Evolutionary conservation across 768 basidiomycete genomes (phyloP).

Genomic region (Mycena epipterygia): DNA sequence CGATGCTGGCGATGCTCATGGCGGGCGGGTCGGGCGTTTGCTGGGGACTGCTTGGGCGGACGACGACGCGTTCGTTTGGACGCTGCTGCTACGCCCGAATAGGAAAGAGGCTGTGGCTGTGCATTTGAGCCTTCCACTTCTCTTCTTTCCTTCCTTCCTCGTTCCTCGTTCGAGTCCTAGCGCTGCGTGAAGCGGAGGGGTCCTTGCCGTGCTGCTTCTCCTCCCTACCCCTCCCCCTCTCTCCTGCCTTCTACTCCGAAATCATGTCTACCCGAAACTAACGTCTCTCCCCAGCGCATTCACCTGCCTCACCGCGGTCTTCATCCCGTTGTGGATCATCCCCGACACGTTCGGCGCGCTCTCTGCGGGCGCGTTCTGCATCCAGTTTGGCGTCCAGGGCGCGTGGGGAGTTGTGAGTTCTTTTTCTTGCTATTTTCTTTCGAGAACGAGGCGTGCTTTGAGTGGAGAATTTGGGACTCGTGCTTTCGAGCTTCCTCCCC

Average conservation of each 20-base stretch:
- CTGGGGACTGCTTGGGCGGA: too few relatives aligned
- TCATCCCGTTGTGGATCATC: conserved; percentile 78
- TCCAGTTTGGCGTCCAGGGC: conserved; percentile 80
- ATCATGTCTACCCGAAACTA: not conserved
- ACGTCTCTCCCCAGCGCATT: conserved; percentile 46
- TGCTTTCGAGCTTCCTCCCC: too few relatives aligned
- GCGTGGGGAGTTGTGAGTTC: conserved; percentile 74
- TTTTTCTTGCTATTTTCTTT: not conserved
- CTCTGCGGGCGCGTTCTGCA: conserved; percentile 77
- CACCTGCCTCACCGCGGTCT: conserved; percentile 56
- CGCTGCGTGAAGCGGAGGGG: too few relatives aligned
- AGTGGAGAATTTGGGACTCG: too few relatives aligned
- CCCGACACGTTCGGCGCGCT: conserved; percentile 68
- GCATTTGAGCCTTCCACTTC: too few relatives aligned
- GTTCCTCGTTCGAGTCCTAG: too few relatives aligned
- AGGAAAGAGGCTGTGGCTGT: too few relatives aligned
- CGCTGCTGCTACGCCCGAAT: too few relatives aligned
- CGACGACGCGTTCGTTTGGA: too few relatives aligned
- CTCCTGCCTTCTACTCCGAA: not conserved
- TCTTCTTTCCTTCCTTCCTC: not conserved
- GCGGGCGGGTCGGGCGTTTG: too few relatives aligned
- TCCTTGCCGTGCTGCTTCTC: not conserved
- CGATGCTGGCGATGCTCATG: too few relatives aligned
- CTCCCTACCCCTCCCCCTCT: not conserved
- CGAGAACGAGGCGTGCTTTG: too few relatives aligned